Base-by-base conservation (phyloP, 768 basidiomycete genomes). In the Termitomyces heimii region DNA sequence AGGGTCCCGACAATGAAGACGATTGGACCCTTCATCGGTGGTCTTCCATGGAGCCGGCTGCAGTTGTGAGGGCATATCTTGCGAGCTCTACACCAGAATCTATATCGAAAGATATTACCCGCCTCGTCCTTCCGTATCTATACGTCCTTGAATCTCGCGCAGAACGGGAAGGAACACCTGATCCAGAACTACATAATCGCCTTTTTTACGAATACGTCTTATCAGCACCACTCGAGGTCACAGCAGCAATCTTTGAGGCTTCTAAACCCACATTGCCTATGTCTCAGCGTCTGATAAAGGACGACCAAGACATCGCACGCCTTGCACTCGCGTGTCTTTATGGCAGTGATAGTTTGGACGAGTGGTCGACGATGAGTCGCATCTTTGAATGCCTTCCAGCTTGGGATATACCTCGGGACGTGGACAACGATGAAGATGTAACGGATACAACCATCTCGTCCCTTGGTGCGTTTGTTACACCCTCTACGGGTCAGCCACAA, bases 361-460 rank as follows among this genome's bases (percentile, higher is more conserved):
- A 86, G 62, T 96, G 92, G 92, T 66, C 83, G 0, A 85, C 77
- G 4, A 98, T 97, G 94, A 92, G 88, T 62, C 75, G 77, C 32
- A 91, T 99, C 51, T 98, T 99, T 68, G 96, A 99, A 68, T 99
- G 95, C 67, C 78, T 98, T 32, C 96, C 96, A 0, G 96, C 88
- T 3, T 97, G 95, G 92, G 86, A 85, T 56, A 75, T 85, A 43
- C 60, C 75, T 4, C 68, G 69, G 42, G 78, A 77, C n/a, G 81
- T 78, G 40, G 82, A 86, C 47, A 78, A 79, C 42, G 81, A 89
- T 57, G 82, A 78, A 49, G 92, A 92, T 58, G 84, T 84, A 51
- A 86, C 84, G n/a, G 86, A 94, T 53, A 88, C 88, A 6, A 95
- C 92, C 0, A 77, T 96, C 34, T 69, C 80, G 18, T 92, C 92